Evolutionary conservation across 2,329 filamentous ascomycete genomes (phyloP).

Genomic region (Neonectria neomacrospora): DNA sequence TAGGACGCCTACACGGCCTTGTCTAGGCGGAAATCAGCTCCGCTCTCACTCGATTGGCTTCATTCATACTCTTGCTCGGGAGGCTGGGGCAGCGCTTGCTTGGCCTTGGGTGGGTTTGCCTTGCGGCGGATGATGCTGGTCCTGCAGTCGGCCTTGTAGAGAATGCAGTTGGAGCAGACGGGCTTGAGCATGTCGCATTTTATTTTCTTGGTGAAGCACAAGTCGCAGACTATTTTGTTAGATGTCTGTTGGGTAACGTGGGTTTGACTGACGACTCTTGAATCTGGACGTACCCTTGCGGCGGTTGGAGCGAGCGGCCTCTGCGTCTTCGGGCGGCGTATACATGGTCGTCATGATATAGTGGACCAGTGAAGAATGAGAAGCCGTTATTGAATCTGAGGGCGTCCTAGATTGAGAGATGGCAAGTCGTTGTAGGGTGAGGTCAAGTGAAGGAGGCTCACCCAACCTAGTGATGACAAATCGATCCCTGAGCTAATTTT

Average conservation of each 20-base stretch:
- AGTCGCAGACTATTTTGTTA: slow-evolving; percentile 50
- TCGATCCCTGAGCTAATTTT: slow-evolving; percentile 10
- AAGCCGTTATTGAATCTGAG: neutral
- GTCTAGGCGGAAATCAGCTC: slow-evolving; percentile 8
- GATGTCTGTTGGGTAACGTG: neutral
- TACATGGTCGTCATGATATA: slow-evolving; percentile 5
- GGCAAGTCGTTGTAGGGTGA: neutral
- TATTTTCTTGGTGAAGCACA: slow-evolving; percentile 59
- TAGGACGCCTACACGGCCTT: slow-evolving; percentile 17
- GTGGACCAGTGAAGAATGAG: neutral
- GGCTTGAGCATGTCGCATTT: slow-evolving; percentile 59
- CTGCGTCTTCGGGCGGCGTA: slow-evolving; percentile 28
- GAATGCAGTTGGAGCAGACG: slow-evolving; percentile 55
- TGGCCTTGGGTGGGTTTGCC: slow-evolving; percentile 35
- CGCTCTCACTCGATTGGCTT: neutral
- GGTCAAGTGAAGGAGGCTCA: neutral
- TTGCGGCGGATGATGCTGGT: slow-evolving; percentile 44
- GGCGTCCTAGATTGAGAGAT: neutral
- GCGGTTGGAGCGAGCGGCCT: slow-evolving; percentile 33
- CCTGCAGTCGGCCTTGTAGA: slow-evolving; percentile 55
- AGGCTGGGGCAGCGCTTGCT: slow-evolving; percentile 23
- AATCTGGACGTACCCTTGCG: slow-evolving; percentile 34
- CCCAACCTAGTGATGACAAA: slow-evolving; percentile 39
- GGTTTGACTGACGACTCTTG: too few relatives aligned
- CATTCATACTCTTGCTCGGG: neutral